Conservation (phyloP, 768 basidiomycete species). For the Kwoniella botswanensis region DNA sequence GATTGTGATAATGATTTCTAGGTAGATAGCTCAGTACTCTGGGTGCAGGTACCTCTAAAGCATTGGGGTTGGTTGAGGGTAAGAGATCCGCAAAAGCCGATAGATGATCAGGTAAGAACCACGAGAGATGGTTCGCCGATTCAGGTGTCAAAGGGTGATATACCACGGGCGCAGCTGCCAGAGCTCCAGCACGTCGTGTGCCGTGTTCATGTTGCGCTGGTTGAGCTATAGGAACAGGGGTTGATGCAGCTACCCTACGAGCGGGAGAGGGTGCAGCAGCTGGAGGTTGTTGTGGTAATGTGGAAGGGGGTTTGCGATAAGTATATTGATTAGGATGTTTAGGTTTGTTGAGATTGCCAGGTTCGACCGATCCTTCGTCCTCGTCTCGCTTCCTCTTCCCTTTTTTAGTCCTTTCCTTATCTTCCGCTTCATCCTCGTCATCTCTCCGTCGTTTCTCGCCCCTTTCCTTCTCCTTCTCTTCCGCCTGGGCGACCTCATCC, state of each 20-base stretch:
- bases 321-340: conserved; percentile 65
- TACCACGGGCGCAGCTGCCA: conserved; percentile 36
- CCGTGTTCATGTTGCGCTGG: conserved; percentile 51
- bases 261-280: conserved; percentile 37
- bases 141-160: conserved; percentile 33
- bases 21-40: conserved; percentile 34
- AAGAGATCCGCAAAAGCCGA: conserved; percentile 83
- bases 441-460: conserved; percentile 42
- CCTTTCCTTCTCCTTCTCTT: conserved; percentile 62
- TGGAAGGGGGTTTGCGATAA: conserved; percentile 57
- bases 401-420: conserved; percentile 51
- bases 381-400: conserved; percentile 60
- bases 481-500: conserved; percentile 34
- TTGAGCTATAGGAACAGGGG: conserved; percentile 32
- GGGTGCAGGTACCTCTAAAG: conserved; percentile 61
- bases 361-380: conserved; percentile 33
- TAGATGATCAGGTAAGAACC: conserved; percentile 92
- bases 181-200: conserved; percentile 46
- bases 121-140: conserved; percentile 58
- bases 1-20: conserved; percentile 46
- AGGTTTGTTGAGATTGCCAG: conserved; percentile 27
- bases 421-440: conserved; percentile 30
- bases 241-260: conserved; percentile 26
- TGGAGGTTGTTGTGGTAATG: conserved; percentile 16
- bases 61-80: conserved; percentile 67